A percentile compares a stretch with the other conserved stretches of the same genome.
These are phyloP conservation scores for Neckera pumila DNA, from an alignment of 225 moss, liverwort and hornwort genomes.

Conservation along the genomic window DNA sequence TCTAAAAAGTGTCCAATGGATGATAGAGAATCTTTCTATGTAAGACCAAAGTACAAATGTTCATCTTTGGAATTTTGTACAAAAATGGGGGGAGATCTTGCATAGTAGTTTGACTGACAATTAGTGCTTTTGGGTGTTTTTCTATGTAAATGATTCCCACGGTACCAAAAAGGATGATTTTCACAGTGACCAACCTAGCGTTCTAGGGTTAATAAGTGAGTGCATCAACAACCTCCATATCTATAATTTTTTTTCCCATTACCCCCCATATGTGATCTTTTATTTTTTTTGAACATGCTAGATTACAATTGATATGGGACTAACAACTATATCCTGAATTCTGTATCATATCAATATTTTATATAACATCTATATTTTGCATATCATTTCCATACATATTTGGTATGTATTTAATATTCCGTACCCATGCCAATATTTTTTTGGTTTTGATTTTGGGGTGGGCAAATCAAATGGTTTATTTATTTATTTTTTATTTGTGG, in stretches of 20 bases:
- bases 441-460: background rate
- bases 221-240: background rate
- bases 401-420: fast-evolving
- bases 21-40: background rate
- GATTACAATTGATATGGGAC: background rate
- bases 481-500: background rate
- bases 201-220: background rate
- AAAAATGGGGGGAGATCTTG: background rate
- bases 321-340: fast-evolving
- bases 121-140: too few relatives aligned
- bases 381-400: background rate
- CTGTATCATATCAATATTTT: too few relatives aligned
- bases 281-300: background rate
- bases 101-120: background rate
- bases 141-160: background rate
- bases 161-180: background rate
- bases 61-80: background rate
- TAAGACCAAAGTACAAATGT: background rate
- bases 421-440: fast-evolving
- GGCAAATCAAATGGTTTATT: background rate
- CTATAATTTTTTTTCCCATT: background rate
- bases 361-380: background rate
- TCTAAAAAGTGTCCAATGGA: background rate
- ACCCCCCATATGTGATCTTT: fast-evolving
- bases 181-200: fast-evolving